phyloP scores from a whole-genome alignment of 2,329 filamentous ascomycete genomes.

The Verticillium tricorpus region DNA sequence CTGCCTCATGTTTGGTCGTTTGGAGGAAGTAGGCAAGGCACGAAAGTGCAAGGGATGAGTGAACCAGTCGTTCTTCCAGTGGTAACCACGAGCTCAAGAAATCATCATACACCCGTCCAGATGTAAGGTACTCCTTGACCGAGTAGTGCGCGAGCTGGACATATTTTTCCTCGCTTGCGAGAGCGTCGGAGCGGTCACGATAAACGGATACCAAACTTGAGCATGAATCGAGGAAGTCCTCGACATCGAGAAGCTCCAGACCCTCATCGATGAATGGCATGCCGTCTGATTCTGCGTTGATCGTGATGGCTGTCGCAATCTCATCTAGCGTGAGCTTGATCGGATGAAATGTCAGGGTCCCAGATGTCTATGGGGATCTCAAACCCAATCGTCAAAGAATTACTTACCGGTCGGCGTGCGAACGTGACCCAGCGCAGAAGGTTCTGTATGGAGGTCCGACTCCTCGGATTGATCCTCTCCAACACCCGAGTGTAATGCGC shows the following conservation, averaged over 20 bases:
- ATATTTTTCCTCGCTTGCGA: not conserved
- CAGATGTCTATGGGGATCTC: too few species aligned
- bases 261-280: not conserved
- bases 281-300: not conserved
- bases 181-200: not conserved
- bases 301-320: not conserved
- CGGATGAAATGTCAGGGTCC: not conserved
- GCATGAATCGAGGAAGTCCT: not conserved
- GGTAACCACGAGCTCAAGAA: not conserved
- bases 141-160: not conserved
- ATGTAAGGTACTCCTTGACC: not conserved
- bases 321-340: not conserved
- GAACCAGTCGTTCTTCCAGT: not conserved
- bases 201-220: not conserved
- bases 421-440: not conserved
- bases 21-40: not conserved
- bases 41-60: not conserved
- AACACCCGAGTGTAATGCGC: not conserved
- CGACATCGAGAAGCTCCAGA: not conserved
- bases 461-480: not conserved
- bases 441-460: not conserved
- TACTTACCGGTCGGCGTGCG: not conserved
- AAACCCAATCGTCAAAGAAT: not conserved
- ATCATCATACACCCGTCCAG: not conserved
- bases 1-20: not conserved